Conservation (phyloP, 176 grass and related monocot species). For the Aegilops longissima region DNA sequence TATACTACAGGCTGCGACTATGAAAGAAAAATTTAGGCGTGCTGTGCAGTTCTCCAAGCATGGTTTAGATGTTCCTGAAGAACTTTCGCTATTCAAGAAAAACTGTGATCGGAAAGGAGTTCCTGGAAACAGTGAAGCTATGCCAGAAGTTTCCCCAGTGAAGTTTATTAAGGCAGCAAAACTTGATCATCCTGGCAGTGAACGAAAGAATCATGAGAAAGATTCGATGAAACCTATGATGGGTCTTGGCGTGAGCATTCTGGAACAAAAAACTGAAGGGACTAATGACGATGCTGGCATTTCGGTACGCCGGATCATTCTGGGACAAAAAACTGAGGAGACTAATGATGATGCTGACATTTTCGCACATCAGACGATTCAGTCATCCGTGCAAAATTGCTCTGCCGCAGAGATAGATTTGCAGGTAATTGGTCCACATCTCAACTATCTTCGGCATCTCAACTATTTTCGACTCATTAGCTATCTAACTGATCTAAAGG, state of each 20-base stretch:
- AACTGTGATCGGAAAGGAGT: background rate
- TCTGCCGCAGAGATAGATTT: slow-evolving; percentile 31
- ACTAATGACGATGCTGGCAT: slow-evolving; percentile 18
- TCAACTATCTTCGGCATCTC: background rate
- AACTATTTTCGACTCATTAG: background rate
- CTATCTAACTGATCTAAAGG: slow-evolving; percentile 13
- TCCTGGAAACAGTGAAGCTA: slow-evolving; percentile 31
- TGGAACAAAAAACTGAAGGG: slow-evolving; percentile 6
- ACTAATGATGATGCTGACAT: slow-evolving; percentile 18
- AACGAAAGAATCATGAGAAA: background rate
- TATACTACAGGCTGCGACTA: background rate
- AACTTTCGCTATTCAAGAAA: slow-evolving; percentile 58
- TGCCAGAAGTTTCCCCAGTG: background rate
- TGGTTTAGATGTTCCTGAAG: slow-evolving; percentile 68
- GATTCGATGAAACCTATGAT: slow-evolving; percentile 11
- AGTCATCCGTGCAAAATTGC: slow-evolving; percentile 23
- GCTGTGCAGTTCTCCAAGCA: slow-evolving; percentile 62
- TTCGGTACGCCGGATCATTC: background rate
- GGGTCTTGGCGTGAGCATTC: slow-evolving; percentile 22
- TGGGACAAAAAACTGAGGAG: slow-evolving; percentile 4
- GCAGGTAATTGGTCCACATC: slow-evolving; percentile 29
- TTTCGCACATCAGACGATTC: slow-evolving; percentile 30
- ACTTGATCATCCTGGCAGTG: background rate
- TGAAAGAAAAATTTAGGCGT: slow-evolving; percentile 23
- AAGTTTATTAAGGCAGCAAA: slow-evolving; percentile 8